Evolutionary conservation across 1,284 basidiomycete genomes (phyloP).

Genomic region (Trametes polyzona): DNA sequence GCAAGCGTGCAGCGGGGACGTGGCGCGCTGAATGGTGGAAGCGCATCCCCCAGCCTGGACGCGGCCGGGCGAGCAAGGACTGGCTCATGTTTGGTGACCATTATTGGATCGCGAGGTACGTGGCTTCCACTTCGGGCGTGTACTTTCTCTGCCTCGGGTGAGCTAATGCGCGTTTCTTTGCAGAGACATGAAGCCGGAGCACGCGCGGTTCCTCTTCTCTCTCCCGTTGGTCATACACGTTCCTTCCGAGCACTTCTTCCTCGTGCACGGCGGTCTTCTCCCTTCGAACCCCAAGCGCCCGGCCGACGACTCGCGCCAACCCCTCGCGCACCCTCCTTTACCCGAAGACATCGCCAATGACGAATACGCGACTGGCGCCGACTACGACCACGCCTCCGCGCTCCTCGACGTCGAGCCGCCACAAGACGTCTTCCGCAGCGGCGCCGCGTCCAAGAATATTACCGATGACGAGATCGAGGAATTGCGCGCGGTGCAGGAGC

Average conservation of each 20-base stretch:
- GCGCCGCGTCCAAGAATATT: neutral
- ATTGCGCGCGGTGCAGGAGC: constrained; percentile 51
- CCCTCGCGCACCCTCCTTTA: constrained; percentile 63
- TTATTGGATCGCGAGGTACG: constrained; percentile 70
- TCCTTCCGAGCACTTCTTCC: constrained; percentile 75
- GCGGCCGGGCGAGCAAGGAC: constrained; percentile 53
- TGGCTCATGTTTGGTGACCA: constrained; percentile 81
- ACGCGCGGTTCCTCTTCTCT: constrained; percentile 70
- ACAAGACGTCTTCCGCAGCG: constrained; percentile 1
- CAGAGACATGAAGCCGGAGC: constrained; percentile 54
- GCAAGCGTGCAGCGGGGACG: constrained; percentile 38
- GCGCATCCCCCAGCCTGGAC: constrained; percentile 35
- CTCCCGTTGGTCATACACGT: constrained; percentile 78
- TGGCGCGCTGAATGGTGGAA: constrained; percentile 51
- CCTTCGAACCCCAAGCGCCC: constrained; percentile 65
- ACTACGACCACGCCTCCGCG: constrained; percentile 11
- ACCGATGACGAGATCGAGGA: constrained; percentile 21
- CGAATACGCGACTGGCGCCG: constrained; percentile 12
- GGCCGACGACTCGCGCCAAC: constrained; percentile 58
- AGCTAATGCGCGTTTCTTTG: constrained; percentile 3
- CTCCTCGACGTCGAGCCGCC: constrained; percentile 4
- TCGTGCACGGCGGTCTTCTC: constrained; percentile 86
- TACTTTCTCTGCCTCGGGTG: neutral
- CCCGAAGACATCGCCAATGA: constrained; percentile 21
- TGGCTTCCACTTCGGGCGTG: too few species aligned